phyloP scores from a whole-genome alignment of 2,329 filamentous ascomycete species.

The Akanthomyces uredinophilus region DNA sequence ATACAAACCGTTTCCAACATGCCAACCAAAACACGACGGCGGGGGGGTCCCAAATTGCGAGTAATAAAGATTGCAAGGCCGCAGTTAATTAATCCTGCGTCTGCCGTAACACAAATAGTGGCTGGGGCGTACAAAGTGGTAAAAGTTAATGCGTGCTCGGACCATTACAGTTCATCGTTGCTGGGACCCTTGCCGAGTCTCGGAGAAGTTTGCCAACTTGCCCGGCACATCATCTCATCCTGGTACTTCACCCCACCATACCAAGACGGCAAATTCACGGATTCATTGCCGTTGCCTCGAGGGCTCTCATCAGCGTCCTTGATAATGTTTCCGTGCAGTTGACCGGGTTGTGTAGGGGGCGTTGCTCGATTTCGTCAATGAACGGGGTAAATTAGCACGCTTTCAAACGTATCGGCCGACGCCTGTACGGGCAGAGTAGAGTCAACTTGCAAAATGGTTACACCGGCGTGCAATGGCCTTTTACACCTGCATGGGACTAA shows the following conservation, averaged over 20 bases:
- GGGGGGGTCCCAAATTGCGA: background rate
- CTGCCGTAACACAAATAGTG: background rate
- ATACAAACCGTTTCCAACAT: background rate
- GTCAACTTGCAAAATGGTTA: background rate
- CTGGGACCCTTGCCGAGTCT: background rate
- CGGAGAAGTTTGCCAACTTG: background rate
- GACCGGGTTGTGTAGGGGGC: too few species aligned
- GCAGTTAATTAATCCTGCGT: background rate
- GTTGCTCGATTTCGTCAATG: too few species aligned
- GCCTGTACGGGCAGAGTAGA: background rate
- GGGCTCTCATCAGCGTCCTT: too few species aligned
- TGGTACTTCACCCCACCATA: background rate
- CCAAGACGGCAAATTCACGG: background rate
- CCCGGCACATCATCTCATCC: conserved; percentile 2
- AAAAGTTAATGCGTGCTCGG: background rate
- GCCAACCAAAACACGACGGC: background rate
- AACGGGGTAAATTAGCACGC: too few species aligned
- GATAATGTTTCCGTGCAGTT: too few species aligned
- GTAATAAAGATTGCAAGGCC: background rate
- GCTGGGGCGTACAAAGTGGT: background rate
- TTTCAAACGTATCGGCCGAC: too few species aligned
- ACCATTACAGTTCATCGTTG: background rate
- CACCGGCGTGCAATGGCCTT: background rate
- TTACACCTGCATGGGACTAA: background rate
- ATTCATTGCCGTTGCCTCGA: too few species aligned